Percentiles rank a stretch among this genome's conserved stretches.
phyloP scores from a whole-genome alignment of 2,329 filamentous ascomycete genomes.

The Penicillium sp. region DNA sequence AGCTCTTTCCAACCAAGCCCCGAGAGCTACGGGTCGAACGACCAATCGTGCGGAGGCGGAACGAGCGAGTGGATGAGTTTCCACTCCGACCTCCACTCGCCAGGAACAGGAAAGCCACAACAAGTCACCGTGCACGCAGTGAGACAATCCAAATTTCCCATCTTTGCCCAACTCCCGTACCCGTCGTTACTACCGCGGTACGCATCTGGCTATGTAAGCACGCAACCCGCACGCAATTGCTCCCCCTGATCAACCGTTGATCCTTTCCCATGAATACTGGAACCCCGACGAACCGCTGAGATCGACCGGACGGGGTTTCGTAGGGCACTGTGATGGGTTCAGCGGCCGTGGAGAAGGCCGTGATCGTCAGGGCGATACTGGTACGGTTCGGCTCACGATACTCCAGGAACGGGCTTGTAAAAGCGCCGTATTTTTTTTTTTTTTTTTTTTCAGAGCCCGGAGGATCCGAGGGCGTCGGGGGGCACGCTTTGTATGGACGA shows the following conservation, averaged over 20 bases:
- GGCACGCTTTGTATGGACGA: background rate
- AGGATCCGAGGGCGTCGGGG: background rate
- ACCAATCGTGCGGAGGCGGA: background rate
- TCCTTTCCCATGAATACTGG: conserved; percentile 4
- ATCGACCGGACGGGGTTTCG: conserved; percentile 15
- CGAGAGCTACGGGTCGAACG: background rate
- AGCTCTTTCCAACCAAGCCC: background rate
- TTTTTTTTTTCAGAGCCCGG: background rate
- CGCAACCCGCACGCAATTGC: background rate
- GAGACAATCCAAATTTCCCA: conserved; percentile 17
- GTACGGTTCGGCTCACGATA: background rate
- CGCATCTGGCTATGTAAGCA: background rate
- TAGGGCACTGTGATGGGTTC: conserved; percentile 4
- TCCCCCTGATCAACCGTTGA: conserved; percentile 23
- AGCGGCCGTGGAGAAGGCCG: conserved; percentile 8
- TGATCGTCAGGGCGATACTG: conserved; percentile 4
- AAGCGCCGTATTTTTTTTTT: background rate
- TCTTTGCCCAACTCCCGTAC: background rate
- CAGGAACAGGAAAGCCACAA: conserved; percentile 8
- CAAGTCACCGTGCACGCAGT: conserved; percentile 1
- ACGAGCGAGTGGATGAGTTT: background rate
- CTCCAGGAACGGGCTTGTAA: background rate
- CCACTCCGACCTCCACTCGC: background rate
- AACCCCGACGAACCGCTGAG: conserved; percentile 16
- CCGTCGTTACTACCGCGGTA: background rate